Evolutionary conservation across 352 stramenopile species (phyloP).

Genomic region (Phytophthora sansomeana): DNA sequence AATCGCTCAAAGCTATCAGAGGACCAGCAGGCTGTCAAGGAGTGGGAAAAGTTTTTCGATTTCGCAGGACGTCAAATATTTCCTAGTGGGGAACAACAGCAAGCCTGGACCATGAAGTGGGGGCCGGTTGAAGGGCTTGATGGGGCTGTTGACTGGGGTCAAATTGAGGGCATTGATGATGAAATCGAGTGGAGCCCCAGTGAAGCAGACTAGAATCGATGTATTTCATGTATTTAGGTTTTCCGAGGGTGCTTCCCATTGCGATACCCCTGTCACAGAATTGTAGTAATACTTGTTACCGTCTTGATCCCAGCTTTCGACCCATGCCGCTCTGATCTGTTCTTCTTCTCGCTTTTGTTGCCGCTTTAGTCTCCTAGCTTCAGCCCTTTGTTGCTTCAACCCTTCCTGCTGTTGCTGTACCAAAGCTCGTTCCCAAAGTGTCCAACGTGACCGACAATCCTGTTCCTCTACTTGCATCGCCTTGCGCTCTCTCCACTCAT

Average conservation of each 20-base stretch:
- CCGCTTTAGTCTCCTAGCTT: constrained; percentile 42
- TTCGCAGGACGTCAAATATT: constrained; percentile 46
- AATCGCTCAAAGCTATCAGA: constrained; percentile 52
- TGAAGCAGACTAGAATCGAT: constrained; percentile 1
- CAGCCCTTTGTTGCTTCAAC: constrained; percentile 41
- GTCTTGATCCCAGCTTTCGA: constrained; percentile 52
- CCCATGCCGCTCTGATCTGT: constrained; percentile 47
- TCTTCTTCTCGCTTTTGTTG: constrained; percentile 46
- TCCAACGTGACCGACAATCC: constrained; percentile 44
- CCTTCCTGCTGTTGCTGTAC: constrained; percentile 37
- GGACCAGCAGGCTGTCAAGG: constrained; percentile 50
- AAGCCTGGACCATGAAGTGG: constrained; percentile 4
- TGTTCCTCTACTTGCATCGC: constrained; percentile 59
- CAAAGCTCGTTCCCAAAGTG: constrained; percentile 32
- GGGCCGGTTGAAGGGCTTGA: constrained; percentile 4
- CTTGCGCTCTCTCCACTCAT: constrained; percentile 51
- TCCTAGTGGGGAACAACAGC: constrained; percentile 26
- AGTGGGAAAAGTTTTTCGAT: constrained; percentile 82
- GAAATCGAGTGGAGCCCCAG: not conserved
- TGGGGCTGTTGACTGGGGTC: constrained; percentile 11
- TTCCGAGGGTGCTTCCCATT: constrained; percentile 53
- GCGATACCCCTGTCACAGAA: constrained; percentile 49
- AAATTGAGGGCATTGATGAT: constrained; percentile 11
- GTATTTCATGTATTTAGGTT: constrained; percentile 1
- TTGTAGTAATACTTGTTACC: constrained; percentile 80